Percentiles rank a stretch among this genome's conserved stretches.
phyloP scores from a whole-genome alignment of 2,329 filamentous ascomycete species.

The Clonostachys sp. region DNA sequence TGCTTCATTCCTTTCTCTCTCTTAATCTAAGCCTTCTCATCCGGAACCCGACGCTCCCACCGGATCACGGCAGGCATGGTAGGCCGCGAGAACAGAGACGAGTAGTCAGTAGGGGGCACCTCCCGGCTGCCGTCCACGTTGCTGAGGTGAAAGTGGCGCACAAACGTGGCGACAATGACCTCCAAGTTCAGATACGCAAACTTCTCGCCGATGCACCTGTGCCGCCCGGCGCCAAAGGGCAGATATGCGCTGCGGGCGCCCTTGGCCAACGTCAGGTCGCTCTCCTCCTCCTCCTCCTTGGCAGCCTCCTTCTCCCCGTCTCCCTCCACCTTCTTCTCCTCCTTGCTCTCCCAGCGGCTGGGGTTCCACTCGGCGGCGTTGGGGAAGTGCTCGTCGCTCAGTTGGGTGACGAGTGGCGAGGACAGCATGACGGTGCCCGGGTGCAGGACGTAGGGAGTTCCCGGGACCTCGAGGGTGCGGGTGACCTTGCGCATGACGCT shows the following conservation, averaged over 20 bases:
- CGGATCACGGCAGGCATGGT: conserved; percentile 20
- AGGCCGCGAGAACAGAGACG: conserved; percentile 36
- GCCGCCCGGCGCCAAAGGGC: conserved; percentile 68
- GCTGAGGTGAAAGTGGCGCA: conserved; percentile 55
- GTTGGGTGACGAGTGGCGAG: conserved; percentile 34
- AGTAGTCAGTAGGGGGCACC: conserved; percentile 63
- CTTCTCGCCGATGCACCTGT: conserved; percentile 73
- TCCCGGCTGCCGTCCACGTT: conserved; percentile 49
- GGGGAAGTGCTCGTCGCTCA: conserved; percentile 56
- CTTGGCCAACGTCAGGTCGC: conserved; percentile 19
- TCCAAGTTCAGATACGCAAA: conserved; percentile 68
- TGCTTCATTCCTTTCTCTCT: conserved; percentile 17
- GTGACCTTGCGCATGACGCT: conserved; percentile 71
- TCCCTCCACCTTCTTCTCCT: background rate
- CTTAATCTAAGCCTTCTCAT: conserved; percentile 5
- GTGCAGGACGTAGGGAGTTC: conserved; percentile 49
- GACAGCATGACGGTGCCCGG: conserved; percentile 40
- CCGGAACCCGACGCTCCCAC: conserved; percentile 18
- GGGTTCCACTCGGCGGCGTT: conserved; percentile 19
- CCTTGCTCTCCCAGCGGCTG: conserved; percentile 16
- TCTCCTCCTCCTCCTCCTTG: conserved; percentile 9
- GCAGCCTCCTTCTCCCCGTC: conserved; percentile 3
- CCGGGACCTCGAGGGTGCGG: conserved; percentile 55
- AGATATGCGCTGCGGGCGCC: conserved; percentile 40
- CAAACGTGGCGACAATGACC: conserved; percentile 58